These are phyloP conservation scores for Yarrowia sp. DNA, from an alignment of 805 yeast genomes.

Conservation along the genomic window DNA sequence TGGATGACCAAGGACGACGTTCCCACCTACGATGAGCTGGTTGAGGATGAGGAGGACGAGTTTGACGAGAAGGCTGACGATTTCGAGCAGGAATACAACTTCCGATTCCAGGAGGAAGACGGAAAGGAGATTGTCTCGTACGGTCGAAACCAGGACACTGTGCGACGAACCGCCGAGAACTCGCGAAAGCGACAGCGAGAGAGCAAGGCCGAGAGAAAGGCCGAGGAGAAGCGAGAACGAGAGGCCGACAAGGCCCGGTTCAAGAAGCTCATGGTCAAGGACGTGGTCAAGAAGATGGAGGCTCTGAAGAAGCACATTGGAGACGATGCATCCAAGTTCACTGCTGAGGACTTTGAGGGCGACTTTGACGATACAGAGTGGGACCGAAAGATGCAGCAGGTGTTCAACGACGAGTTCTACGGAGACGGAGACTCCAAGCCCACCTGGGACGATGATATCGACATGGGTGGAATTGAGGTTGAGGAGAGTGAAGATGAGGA, in stretches of 20 bases:
- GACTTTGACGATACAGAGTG: conserved; percentile 91
- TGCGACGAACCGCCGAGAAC: conserved; percentile 78
- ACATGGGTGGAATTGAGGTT: conserved; percentile 54
- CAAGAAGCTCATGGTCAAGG: conserved; percentile 76
- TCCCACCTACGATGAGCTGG: conserved; percentile 50
- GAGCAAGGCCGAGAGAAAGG: conserved; percentile 62
- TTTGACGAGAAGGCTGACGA: conserved; percentile 91
- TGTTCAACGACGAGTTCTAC: conserved; percentile 86
- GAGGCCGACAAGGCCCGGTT: conserved; percentile 71
- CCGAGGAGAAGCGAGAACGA: conserved; percentile 60
- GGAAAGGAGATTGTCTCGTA: conserved; percentile 91
- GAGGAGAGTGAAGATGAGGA: conserved; percentile 54
- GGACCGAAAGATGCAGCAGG: conserved; percentile 84
- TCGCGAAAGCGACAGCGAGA: conserved; percentile 85
- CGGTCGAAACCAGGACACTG: conserved; percentile 90
- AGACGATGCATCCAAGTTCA: conserved; percentile 64
- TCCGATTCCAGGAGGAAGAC: conserved; percentile 91
- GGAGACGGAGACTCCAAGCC: conserved; percentile 63
- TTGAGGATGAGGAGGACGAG: conserved; percentile 72
- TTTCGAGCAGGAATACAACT: conserved; percentile 91
- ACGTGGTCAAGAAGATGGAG: conserved; percentile 72
- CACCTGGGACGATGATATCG: conserved; percentile 69
- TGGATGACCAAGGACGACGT: conserved; percentile 85
- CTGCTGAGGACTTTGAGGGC: conserved; percentile 77
- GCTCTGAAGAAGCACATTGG: conserved; percentile 75